Base-by-base conservation (phyloP, 148 eudicot genomes). In the Dysphania ambrosioides region DNA sequence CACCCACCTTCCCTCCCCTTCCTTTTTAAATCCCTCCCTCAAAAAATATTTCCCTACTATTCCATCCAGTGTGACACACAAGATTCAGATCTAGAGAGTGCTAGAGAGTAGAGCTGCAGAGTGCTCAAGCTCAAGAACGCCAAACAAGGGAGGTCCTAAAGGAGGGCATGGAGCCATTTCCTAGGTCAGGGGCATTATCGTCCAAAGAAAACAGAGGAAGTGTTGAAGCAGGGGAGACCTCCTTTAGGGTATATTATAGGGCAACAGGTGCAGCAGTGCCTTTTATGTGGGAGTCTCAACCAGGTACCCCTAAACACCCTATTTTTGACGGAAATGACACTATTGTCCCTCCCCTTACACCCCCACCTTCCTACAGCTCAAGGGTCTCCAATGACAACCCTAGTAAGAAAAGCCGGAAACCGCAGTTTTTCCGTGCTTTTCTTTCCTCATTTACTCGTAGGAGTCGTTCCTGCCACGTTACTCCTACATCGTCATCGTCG, bases 231-330 rank as follows among this genome's bases (percentile, higher is more conserved):
- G 82, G 76, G 26, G 83, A 80, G 27, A n/a, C 74, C 13, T 80
- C 83, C 16, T 77, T 66, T 78, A 73, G 79, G 53, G 78, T 81
- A 0, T 84, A 84, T 36, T 82, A 82, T 58, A 83, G 82, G 1
- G 77, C 79, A 21, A 77, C 51, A 23, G 85, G 81, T 29, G 78
- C 81, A 36, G 32, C 82, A 0, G 61, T 84, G n/a, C 87, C 87
- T 59, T 84, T 84, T 70, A 59, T 71, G 62, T 84, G 87, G 87
- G 87, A 84, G 62, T 84, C 85, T 4, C 81, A 70, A 30, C 87
- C 87, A 82, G 87, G 87, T 70, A 84, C 87, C 8, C 87, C 87
- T 64, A 84, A 84, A 74, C 85, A 84, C 53, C 77, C 77, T 36
- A 72, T 66, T 5, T 80, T 76, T 44, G 21, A 24, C 44, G 36